Percentiles rank a stretch among this genome's conserved stretches.
phyloP scores from a whole-genome alignment of 2,329 filamentous ascomycete species.

The Fusarium neocosmosporiellum region DNA sequence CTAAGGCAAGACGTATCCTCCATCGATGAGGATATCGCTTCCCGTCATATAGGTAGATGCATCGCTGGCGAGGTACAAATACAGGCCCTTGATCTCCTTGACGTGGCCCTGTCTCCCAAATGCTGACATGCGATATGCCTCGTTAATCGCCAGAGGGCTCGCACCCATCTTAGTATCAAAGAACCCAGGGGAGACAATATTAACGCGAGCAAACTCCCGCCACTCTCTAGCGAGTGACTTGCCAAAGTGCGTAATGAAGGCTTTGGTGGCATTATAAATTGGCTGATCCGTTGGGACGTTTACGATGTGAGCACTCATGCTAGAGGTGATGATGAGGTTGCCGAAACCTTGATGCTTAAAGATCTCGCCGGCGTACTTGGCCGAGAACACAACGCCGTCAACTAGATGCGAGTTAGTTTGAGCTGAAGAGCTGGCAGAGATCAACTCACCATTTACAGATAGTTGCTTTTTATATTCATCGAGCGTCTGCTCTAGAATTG shows the following conservation, averaged over 20 bases:
- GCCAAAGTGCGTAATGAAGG: constrained; percentile 64
- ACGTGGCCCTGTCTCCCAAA: constrained; percentile 69
- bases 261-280: constrained; percentile 67
- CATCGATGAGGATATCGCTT: constrained; percentile 30
- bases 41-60: constrained; percentile 47
- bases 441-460: constrained; percentile 58
- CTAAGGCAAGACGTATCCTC: constrained; percentile 29
- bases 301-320: constrained; percentile 61
- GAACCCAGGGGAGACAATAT: constrained; percentile 60
- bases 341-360: constrained; percentile 57
- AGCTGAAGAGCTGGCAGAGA: background rate
- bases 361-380: constrained; percentile 56
- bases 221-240: constrained; percentile 66
- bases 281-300: constrained; percentile 64
- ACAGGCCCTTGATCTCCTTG: constrained; percentile 72
- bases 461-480: constrained; percentile 63
- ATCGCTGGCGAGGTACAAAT: constrained; percentile 64
- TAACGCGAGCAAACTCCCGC: constrained; percentile 66
- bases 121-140: constrained; percentile 61
- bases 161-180: constrained; percentile 66
- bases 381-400: constrained; percentile 59
- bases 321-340: constrained; percentile 63
- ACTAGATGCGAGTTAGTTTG: constrained; percentile 31
- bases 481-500: constrained; percentile 63
- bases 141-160: constrained; percentile 54